Conservation (phyloP, 345 rosid species). For the Abelmoschus esculentus region DNA sequence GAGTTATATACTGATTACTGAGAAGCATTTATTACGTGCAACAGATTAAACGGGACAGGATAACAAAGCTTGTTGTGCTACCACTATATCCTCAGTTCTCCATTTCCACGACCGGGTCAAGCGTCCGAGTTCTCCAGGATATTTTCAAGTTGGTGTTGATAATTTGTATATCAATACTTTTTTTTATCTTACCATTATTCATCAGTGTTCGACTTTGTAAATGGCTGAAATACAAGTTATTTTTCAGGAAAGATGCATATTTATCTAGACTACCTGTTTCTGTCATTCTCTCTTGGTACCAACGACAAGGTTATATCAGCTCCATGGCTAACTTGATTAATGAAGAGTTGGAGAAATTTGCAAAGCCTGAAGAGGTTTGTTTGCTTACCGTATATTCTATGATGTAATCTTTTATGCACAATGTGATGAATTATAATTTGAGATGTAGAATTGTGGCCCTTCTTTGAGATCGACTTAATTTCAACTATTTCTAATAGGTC, state of each 20-base stretch:
- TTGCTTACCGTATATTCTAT: background rate
- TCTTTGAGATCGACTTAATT: background rate
- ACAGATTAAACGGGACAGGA: slow-evolving; percentile 76
- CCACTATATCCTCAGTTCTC: slow-evolving; percentile 93
- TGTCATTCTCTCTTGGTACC: slow-evolving; percentile 81
- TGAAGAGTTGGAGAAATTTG: slow-evolving; percentile 58
- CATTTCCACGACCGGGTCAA: slow-evolving; percentile 94
- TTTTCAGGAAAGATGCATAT: slow-evolving; percentile 62
- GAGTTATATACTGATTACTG: background rate
- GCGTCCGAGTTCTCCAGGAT: slow-evolving; percentile 67
- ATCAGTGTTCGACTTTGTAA: background rate
- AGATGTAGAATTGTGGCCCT: background rate
- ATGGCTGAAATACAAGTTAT: slow-evolving; percentile 18
- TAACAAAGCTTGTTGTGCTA: slow-evolving; percentile 84
- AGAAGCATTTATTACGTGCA: slow-evolving; percentile 9
- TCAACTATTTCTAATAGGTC: slow-evolving; percentile 30
- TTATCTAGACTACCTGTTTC: slow-evolving; percentile 73
- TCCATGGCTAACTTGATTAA: slow-evolving; percentile 86
- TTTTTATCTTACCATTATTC: background rate
- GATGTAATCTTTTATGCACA: background rate
- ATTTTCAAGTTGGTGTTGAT: slow-evolving; percentile 48
- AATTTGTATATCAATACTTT: background rate
- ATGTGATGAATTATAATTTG: background rate
- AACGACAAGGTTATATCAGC: slow-evolving; percentile 70
- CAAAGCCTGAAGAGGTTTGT: slow-evolving; percentile 64